A percentile compares a stretch with the other conserved stretches of the same genome.
Evolutionary conservation across 2,329 filamentous ascomycete genomes (phyloP).

Genomic region (Davidsoniella virescens): DNA sequence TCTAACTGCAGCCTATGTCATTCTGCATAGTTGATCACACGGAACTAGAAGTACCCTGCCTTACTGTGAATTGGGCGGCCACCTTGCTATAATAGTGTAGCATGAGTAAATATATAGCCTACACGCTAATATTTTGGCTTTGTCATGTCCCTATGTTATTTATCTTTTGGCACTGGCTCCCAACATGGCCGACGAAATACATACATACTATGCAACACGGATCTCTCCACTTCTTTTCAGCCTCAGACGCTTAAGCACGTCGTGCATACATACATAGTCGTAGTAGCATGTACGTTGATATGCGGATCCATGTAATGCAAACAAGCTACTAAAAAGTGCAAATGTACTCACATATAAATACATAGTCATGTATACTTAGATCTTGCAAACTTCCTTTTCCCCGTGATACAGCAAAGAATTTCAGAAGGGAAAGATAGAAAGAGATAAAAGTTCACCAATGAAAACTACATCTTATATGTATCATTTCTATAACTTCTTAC

Average conservation of each 20-base stretch:
- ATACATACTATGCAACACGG: neutral
- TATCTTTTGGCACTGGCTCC: too few relatives aligned
- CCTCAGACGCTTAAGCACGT: slow-evolving; percentile 3
- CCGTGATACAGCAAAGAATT: too few relatives aligned
- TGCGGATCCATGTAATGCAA: neutral
- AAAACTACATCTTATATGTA: too few relatives aligned
- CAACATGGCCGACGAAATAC: neutral
- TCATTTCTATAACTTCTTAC: too few relatives aligned
- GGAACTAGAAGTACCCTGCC: too few relatives aligned
- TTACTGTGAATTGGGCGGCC: too few relatives aligned
- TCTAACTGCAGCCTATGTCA: too few relatives aligned
- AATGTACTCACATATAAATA: neutral
- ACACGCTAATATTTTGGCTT: too few relatives aligned
- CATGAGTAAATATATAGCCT: too few relatives aligned
- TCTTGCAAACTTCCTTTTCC: neutral
- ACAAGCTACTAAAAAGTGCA: neutral
- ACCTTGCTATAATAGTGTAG: too few relatives aligned
- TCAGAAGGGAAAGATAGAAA: neutral
- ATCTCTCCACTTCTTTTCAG: neutral
- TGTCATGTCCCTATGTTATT: too few relatives aligned
- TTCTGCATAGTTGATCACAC: too few relatives aligned
- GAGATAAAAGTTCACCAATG: neutral
- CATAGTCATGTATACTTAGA: neutral
- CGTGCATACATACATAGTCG: neutral
- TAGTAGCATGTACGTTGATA: neutral